Conservation (phyloP, 495 filamentous ascomycete genomes). For the Podospora fimiseda region DNA sequence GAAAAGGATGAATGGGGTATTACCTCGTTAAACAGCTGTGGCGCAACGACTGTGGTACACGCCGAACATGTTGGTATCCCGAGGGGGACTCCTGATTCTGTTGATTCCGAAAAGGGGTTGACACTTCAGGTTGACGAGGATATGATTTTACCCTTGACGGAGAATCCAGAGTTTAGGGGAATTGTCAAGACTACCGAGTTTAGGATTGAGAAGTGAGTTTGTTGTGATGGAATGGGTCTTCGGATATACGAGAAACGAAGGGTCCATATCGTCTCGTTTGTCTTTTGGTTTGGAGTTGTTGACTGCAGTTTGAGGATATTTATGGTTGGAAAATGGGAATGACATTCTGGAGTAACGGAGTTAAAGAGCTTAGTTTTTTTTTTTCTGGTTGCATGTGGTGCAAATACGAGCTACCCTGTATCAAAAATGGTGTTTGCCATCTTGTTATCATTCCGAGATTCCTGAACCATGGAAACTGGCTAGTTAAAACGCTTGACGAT, state of each 20-base stretch:
- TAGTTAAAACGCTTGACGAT: no score
- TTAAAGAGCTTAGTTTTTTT: neutral
- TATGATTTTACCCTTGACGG: neutral
- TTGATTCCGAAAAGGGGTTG: neutral
- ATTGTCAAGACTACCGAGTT: constrained; percentile 10
- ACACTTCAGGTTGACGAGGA: neutral
- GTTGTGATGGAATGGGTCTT: no score
- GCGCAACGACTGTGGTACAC: constrained; percentile 1
- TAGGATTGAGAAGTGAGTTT: constrained; percentile 6
- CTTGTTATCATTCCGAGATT: no score
- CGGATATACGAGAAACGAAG: no score
- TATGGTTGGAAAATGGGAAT: neutral
- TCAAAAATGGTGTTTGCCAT: no score
- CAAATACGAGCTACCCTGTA: no score
- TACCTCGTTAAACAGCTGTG: neutral
- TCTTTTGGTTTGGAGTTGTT: neutral
- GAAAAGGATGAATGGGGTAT: neutral
- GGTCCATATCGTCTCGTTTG: no score
- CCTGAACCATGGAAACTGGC: no score
- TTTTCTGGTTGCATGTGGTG: no score
- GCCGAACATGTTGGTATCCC: neutral
- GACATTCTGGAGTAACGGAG: neutral
- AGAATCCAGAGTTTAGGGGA: neutral
- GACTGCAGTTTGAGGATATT: neutral
- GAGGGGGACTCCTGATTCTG: neutral